Evolutionary conservation across 805 yeast genomes (phyloP).

Genomic region (Lachancea sp.): DNA sequence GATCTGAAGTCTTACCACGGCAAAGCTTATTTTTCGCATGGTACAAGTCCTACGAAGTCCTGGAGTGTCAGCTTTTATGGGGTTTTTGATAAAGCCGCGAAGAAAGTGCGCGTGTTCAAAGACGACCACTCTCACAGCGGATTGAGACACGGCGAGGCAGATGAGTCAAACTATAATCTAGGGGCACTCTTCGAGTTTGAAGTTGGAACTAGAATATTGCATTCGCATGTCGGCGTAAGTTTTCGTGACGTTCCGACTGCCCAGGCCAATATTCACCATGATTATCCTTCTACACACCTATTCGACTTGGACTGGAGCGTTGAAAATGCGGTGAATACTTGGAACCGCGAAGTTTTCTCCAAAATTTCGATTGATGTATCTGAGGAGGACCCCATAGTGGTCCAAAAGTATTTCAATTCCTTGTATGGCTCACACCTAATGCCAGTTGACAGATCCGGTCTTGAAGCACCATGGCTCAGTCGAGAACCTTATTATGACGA

Average conservation of each 20-base stretch:
- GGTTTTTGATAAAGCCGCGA: constrained; percentile 22
- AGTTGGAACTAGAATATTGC: neutral
- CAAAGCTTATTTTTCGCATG: constrained; percentile 25
- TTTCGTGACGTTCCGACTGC: constrained; percentile 15
- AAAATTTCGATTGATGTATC: constrained; percentile 20
- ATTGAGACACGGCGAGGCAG: constrained; percentile 6
- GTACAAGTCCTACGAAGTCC: constrained; percentile 30
- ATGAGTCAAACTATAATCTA: constrained; percentile 15
- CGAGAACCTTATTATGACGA: constrained; percentile 33
- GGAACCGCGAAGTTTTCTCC: constrained; percentile 24
- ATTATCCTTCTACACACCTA: neutral
- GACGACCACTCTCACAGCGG: constrained; percentile 1
- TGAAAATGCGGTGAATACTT: constrained; percentile 1
- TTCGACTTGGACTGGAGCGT: constrained; percentile 9
- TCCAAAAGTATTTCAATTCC: constrained; percentile 20
- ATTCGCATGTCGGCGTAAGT: constrained; percentile 13
- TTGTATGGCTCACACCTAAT: constrained; percentile 31
- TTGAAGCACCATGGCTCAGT: constrained; percentile 8
- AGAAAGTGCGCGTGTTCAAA: constrained; percentile 13
- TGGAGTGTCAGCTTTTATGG: constrained; percentile 32
- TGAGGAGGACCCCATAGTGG: constrained; percentile 12
- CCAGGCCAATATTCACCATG: constrained; percentile 9
- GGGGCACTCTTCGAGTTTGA: constrained; percentile 28
- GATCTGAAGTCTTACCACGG: constrained; percentile 23
- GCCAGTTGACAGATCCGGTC: constrained; percentile 31